Percentiles rank a stretch among this genome's conserved stretches.
phyloP scores from a whole-genome alignment of 2,329 filamentous ascomycete species.

The Fusarium sp. region DNA sequence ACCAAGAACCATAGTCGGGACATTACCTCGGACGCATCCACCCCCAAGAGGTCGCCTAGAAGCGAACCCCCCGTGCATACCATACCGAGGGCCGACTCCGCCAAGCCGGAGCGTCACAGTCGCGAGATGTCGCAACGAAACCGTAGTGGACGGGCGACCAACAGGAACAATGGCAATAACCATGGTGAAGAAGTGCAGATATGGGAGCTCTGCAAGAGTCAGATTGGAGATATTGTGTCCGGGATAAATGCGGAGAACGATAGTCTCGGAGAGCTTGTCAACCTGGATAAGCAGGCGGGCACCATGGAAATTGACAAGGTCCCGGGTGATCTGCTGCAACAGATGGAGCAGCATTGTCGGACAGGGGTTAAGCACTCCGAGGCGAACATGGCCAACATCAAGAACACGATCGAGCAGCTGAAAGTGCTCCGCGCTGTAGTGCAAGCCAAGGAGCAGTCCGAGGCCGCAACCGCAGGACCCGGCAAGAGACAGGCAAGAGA shows the following conservation, averaged over 20 bases:
- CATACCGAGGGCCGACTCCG: slow-evolving; percentile 40
- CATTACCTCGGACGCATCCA: slow-evolving; percentile 35
- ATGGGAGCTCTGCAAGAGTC: slow-evolving; percentile 56
- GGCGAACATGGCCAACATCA: slow-evolving; percentile 52
- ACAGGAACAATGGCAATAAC: slow-evolving; percentile 57
- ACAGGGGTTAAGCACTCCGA: slow-evolving; percentile 57
- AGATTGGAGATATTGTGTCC: slow-evolving; percentile 54
- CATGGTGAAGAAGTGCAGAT: slow-evolving; percentile 59
- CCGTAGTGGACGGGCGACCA: slow-evolving; percentile 58
- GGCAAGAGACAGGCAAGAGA: slow-evolving; percentile 45
- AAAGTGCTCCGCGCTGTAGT: slow-evolving; percentile 57
- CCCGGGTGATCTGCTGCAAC: slow-evolving; percentile 52
- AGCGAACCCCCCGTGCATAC: slow-evolving; percentile 32
- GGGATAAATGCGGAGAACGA: slow-evolving; percentile 58
- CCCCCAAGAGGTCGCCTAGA: slow-evolving; percentile 41
- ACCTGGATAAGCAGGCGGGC: slow-evolving; percentile 56
- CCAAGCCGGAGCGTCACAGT: slow-evolving; percentile 37
- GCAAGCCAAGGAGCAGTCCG: slow-evolving; percentile 57
- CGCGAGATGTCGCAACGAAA: slow-evolving; percentile 58
- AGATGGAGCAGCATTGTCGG: slow-evolving; percentile 58
- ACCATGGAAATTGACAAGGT: slow-evolving; percentile 54
- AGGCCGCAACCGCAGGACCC: slow-evolving; percentile 48
- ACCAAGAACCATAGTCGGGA: slow-evolving; percentile 35
- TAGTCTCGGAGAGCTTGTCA: slow-evolving; percentile 54
- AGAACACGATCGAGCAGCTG: slow-evolving; percentile 56